Evolutionary conservation across 2,329 filamentous ascomycete species (phyloP), one percentile per base, ranked within the genome.

Genomic region (Cyclaneusma minus): DNA sequence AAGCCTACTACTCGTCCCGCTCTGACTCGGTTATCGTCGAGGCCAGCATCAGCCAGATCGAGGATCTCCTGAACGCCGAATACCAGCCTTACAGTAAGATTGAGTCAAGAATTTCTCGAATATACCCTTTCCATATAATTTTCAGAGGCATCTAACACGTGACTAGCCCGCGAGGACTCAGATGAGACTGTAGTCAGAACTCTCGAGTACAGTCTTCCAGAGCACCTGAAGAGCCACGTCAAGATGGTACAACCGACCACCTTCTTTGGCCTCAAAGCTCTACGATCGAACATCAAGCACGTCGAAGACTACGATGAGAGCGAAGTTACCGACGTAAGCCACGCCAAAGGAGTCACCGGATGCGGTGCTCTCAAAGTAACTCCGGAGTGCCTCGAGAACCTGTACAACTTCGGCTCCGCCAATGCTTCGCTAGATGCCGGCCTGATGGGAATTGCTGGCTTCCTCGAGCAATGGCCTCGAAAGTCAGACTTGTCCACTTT

Each of bases 171-270:
- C 13, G 20, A 32, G 7, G 21, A 34, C 12, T 29, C 34, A 13
- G 30, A 35, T 20, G 34, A 40, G 4, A 29, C 20, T 6, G 31
- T 33, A 4, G 24, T 43, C 8, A 34, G 43, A 31, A 45, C 43
- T 16, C 35, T 45, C 3, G 28, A 41, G 17, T 45, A 45, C 35
- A 43, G 40, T 22, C 33, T 57, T n/a, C 54, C 54, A 2, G 29
- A 42, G 5, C 27, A 37, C 3, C 34, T 58, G 5, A 34, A 43
- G 5, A 13, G 40, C 1, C 47, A 56, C 28, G 37, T 58, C 34
- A 48, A 55, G 27, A 44, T 54, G 28, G 42, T 57, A 22, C 46
- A 51, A 23, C 54, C 54, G 1, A 58, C 54, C 3, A 56, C 50
- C 7, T 48, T 50, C 13, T 56, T 56, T n/a, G n/a, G n/a, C n/a